Conservation (phyloP, 2,329 filamentous ascomycete species). For the Emmonsiellopsis sp. region DNA sequence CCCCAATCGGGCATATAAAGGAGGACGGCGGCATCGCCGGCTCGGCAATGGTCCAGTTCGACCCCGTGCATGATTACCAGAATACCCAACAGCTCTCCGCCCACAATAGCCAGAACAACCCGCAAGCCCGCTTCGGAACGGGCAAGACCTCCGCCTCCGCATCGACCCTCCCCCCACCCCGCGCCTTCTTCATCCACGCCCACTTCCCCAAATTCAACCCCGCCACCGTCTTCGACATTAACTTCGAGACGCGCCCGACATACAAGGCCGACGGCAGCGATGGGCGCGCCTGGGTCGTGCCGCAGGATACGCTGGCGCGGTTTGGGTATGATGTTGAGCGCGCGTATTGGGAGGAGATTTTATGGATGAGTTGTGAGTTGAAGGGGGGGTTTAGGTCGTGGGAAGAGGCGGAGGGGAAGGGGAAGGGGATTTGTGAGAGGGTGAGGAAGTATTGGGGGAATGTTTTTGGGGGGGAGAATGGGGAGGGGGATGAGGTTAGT, state of each 20-base stretch:
- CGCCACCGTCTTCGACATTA: slow-evolving; percentile 27
- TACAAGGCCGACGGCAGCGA: slow-evolving; percentile 22
- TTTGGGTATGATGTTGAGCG: slow-evolving; percentile 28
- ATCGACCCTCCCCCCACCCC: slow-evolving; percentile 18
- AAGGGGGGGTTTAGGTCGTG: slow-evolving; percentile 26
- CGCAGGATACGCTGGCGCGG: slow-evolving; percentile 21
- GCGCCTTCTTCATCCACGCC: slow-evolving; percentile 33
- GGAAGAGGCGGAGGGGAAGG: slow-evolving; percentile 20
- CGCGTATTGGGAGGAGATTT: slow-evolving; percentile 31
- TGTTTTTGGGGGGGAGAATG: slow-evolving; percentile 19
- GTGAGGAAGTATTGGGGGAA: slow-evolving; percentile 27
- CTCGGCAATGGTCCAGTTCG: slow-evolving; percentile 31
- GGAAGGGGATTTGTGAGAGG: slow-evolving; percentile 26
- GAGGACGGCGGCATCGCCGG: slow-evolving; percentile 20
- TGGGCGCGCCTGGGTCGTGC: slow-evolving; percentile 27
- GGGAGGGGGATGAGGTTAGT: slow-evolving; percentile 28
- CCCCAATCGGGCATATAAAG: slow-evolving; percentile 21
- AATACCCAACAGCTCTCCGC: slow-evolving; percentile 23
- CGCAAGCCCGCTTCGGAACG: slow-evolving; percentile 15
- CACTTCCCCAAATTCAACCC: slow-evolving; percentile 36
- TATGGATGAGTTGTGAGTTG: slow-evolving; percentile 30
- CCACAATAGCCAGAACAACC: slow-evolving; percentile 28
- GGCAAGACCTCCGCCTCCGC: slow-evolving; percentile 13
- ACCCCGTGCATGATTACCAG: slow-evolving; percentile 41
- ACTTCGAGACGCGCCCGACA: slow-evolving; percentile 29